These are phyloP conservation scores for Plasmopara halstedii DNA, from an alignment of 352 stramenopile genomes.

Conservation along the genomic window DNA sequence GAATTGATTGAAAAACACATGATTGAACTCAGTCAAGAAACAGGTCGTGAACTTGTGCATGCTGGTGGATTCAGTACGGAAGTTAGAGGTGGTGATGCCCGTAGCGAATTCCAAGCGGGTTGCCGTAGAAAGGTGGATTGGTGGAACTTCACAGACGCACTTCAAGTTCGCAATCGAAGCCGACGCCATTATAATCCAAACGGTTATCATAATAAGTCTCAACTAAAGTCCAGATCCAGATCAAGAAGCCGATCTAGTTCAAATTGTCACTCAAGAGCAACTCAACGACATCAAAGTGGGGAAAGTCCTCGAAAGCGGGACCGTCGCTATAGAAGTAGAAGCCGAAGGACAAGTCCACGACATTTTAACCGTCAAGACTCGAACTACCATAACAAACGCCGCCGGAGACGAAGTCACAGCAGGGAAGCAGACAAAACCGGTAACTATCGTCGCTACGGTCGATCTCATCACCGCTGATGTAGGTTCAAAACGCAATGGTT, in stretches of 20 bases:
- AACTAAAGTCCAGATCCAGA: conserved; percentile 11
- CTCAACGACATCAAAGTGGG: not conserved
- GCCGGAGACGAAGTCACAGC: conserved; percentile 1
- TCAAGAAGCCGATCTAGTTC: conserved; percentile 1
- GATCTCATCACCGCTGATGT: not conserved
- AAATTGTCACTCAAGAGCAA: not conserved
- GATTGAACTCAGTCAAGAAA: conserved; percentile 38
- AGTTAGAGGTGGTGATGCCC: not conserved
- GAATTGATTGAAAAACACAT: conserved; percentile 66
- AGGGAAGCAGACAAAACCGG: no score
- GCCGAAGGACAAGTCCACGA: conserved; percentile 12
- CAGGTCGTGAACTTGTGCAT: conserved; percentile 26
- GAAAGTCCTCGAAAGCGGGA: not conserved
- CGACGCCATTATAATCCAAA: not conserved
- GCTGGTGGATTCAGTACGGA: conserved; percentile 16
- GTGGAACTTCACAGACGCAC: conserved; percentile 26
- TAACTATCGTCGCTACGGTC: not conserved
- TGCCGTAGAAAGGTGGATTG: conserved; percentile 5
- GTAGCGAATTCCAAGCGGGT: not conserved
- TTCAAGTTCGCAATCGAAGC: conserved; percentile 32
- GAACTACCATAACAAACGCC: not conserved
- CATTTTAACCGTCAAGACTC: not conserved
- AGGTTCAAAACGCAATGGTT: conserved; percentile 16
- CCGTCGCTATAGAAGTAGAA: conserved; percentile 7
- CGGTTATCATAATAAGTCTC: not conserved